Percentiles rank a stretch among this genome's conserved stretches.
phyloP scores from a whole-genome alignment of 257 asterid genomes.

The Striga asiatica region DNA sequence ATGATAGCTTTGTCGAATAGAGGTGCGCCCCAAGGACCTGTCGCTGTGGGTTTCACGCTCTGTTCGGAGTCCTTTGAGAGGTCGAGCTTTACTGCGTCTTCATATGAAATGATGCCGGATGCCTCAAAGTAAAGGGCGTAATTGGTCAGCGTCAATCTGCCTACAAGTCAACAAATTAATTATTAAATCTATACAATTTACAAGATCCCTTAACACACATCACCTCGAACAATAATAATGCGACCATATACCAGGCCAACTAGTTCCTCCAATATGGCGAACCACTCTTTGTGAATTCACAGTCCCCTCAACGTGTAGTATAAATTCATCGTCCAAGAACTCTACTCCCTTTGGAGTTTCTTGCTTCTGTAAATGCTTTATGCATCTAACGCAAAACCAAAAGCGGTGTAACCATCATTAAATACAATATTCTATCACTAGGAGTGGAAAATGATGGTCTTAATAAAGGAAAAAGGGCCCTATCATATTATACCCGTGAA shows the following conservation, averaged over 20 bases:
- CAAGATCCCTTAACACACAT: neutral
- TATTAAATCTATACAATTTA: neutral
- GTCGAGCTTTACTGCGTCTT: constrained; percentile 59
- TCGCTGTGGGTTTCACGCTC: constrained; percentile 49
- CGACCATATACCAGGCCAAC: constrained; percentile 71
- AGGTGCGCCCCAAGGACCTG: constrained; percentile 98
- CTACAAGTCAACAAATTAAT: constrained; percentile 25
- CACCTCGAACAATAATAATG: neutral
- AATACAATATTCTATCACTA: no score
- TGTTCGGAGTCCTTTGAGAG: constrained; percentile 52
- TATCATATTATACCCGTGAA: constrained; percentile 26
- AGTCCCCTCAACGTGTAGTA: constrained; percentile 87
- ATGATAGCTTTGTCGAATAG: constrained; percentile 80
- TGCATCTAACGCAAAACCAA: constrained; percentile 41
- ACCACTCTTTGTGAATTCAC: constrained; percentile 69
- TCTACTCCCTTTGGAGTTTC: constrained; percentile 49
- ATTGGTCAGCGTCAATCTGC: constrained; percentile 82
- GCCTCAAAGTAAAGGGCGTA: constrained; percentile 91
- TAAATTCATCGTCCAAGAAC: constrained; percentile 59
- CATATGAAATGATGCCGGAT: constrained; percentile 54
- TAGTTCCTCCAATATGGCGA: constrained; percentile 91
- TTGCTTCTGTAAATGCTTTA: constrained; percentile 65
- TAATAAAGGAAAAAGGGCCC: neutral
- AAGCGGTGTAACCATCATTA: no score
- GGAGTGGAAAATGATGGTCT: no score